These are phyloP conservation scores for Cryptococcus sp. DNA, from an alignment of 1,284 basidiomycete genomes.

Conservation along the genomic window DNA sequence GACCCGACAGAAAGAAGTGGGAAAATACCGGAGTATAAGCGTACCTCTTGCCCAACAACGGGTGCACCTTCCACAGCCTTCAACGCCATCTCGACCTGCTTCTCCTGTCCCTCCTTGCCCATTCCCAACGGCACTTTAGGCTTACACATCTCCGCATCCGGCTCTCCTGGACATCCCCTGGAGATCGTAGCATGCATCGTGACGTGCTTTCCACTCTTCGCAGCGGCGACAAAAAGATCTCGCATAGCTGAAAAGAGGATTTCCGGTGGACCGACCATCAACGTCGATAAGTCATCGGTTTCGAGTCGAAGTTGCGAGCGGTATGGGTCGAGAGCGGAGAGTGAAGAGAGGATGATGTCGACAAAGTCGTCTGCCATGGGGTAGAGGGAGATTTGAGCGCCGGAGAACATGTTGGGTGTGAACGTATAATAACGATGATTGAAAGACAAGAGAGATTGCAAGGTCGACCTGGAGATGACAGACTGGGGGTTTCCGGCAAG, in stretches of 20 bases:
- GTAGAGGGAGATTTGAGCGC: constrained; percentile 14
- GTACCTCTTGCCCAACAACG: constrained; percentile 5
- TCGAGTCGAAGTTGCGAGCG: constrained; percentile 9
- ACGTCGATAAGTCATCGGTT: constrained; percentile 14
- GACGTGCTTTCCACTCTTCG: constrained; percentile 9
- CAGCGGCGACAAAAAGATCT: constrained; percentile 10
- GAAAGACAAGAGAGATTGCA: neutral
- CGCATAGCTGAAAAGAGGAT: constrained; percentile 10
- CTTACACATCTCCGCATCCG: constrained; percentile 9
- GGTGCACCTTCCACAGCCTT: constrained; percentile 1
- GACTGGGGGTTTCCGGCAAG: too few relatives aligned
- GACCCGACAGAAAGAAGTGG: neutral
- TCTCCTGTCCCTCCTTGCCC: neutral
- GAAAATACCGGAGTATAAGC: neutral
- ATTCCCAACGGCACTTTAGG: constrained; percentile 1
- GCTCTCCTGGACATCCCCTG: constrained; percentile 13
- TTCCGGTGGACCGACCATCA: constrained; percentile 14
- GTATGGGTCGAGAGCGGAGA: constrained; percentile 11
- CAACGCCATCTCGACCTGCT: constrained; percentile 1
- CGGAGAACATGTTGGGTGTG: constrained; percentile 9
- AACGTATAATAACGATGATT: neutral
- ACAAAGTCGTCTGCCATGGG: constrained; percentile 11
- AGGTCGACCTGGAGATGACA: neutral
- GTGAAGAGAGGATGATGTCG: constrained; percentile 9
- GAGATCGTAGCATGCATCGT: constrained; percentile 11